phyloP scores from a whole-genome alignment of 208 protist species.

The Perkinsela sp. region DNA sequence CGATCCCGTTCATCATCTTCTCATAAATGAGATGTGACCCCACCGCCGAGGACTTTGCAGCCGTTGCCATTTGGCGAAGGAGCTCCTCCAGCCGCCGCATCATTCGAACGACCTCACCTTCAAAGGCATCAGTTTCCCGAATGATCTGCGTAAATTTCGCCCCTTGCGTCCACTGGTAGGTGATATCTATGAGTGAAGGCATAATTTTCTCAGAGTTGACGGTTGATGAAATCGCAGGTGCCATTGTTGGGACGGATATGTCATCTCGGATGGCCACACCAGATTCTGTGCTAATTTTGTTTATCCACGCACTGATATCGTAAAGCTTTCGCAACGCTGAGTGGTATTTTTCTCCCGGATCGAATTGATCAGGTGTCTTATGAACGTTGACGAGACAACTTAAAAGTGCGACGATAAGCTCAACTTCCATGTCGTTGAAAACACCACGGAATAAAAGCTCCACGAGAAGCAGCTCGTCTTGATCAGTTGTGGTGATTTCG shows the following conservation, averaged over 20 bases:
- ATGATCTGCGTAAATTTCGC: conserved; percentile 87
- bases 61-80: conserved; percentile 77
- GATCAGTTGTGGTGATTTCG: conserved; percentile 89
- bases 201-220: conserved; percentile 72
- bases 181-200: conserved; percentile 81
- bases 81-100: conserved; percentile 93
- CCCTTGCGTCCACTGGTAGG: conserved; percentile 82
- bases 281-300: conserved; percentile 63
- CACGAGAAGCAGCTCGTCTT: conserved; percentile 85
- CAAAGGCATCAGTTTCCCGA: conserved; percentile 87
- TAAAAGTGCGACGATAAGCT: conserved; percentile 76
- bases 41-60: conserved; percentile 87
- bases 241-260: neutral
- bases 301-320: conserved; percentile 65
- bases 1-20: conserved; percentile 87
- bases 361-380: conserved; percentile 55
- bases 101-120: conserved; percentile 86
- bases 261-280: conserved; percentile 34
- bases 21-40: conserved; percentile 86
- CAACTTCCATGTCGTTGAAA: conserved; percentile 81
- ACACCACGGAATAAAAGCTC: conserved; percentile 92
- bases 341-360: conserved; percentile 46
- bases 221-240: conserved; percentile 14
- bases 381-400: conserved; percentile 85
- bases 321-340: conserved; percentile 58